Conservation (phyloP, 2,329 filamentous ascomycete species). For the Madurella mycetomatis region DNA sequence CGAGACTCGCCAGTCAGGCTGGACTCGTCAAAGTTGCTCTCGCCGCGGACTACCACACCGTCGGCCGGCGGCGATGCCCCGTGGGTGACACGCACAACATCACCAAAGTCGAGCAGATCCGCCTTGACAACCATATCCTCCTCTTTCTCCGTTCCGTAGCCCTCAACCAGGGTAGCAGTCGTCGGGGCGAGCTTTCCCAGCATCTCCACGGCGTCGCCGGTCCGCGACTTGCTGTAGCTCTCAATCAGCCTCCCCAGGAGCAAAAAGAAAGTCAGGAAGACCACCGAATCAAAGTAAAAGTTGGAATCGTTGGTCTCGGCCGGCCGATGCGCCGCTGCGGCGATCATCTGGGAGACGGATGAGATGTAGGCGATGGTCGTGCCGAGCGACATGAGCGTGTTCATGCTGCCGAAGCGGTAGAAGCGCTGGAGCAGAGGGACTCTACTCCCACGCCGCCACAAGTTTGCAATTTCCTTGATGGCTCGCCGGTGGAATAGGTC, state of each 20-base stretch:
- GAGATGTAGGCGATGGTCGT: slow-evolving; percentile 84
- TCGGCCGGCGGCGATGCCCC: slow-evolving; percentile 84
- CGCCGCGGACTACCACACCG: slow-evolving; percentile 59
- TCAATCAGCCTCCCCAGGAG: slow-evolving; percentile 72
- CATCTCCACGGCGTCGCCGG: slow-evolving; percentile 78
- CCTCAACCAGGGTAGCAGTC: slow-evolving; percentile 65
- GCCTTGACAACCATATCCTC: slow-evolving; percentile 45
- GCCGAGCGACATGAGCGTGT: slow-evolving; percentile 83
- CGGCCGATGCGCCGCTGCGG: slow-evolving; percentile 44
- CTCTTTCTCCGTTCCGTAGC: slow-evolving; percentile 35
- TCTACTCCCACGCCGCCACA: slow-evolving; percentile 74
- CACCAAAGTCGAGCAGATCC: slow-evolving; percentile 71
- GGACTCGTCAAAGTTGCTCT: slow-evolving; percentile 78
- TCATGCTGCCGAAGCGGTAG: slow-evolving; percentile 95
- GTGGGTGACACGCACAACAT: slow-evolving; percentile 69
- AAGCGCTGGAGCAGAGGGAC: slow-evolving; percentile 71
- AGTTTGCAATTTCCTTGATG: slow-evolving; percentile 68
- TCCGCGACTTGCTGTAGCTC: slow-evolving; percentile 86
- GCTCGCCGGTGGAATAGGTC: slow-evolving; percentile 79
- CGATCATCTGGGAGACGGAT: slow-evolving; percentile 72
- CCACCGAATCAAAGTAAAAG: slow-evolving; percentile 88
- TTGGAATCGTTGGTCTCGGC: slow-evolving; percentile 43
- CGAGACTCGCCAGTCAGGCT: slow-evolving; percentile 79
- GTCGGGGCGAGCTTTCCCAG: slow-evolving; percentile 73
- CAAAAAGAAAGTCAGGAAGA: slow-evolving; percentile 86